phyloP scores from a whole-genome alignment of 2,329 filamentous ascomycete species.

The Hypoxylon sp. region DNA sequence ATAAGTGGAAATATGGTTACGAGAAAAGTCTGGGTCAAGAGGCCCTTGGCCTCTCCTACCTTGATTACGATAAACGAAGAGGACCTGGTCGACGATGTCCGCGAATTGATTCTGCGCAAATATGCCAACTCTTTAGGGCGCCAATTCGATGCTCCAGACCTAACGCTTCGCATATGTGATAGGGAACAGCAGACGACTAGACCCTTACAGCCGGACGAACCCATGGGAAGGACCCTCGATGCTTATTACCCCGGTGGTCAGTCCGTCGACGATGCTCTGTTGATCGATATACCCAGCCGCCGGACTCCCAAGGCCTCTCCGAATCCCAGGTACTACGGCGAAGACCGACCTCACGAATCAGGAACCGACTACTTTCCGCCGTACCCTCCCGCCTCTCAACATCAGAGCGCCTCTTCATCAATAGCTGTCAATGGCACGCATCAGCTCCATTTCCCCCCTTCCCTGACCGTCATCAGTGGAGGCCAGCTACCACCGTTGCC shows the following conservation, averaged over 20 bases:
- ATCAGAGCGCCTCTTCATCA: constrained; percentile 48
- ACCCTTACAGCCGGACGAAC: constrained; percentile 86
- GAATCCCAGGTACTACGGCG: constrained; percentile 53
- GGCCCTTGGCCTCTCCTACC: constrained; percentile 87
- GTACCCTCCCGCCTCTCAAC: constrained; percentile 51
- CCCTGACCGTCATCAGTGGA: constrained; percentile 85
- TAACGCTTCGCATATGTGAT: constrained; percentile 83
- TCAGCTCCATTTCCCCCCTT: constrained; percentile 64
- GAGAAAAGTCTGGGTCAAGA: constrained; percentile 95
- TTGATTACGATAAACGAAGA: constrained; percentile 88
- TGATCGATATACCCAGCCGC: constrained; percentile 87
- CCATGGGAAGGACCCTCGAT: constrained; percentile 83
- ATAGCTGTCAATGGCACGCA: constrained; percentile 49
- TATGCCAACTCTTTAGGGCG: constrained; percentile 93
- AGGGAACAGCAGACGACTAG: constrained; percentile 78
- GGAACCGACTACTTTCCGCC: constrained; percentile 56
- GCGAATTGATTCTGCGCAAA: constrained; percentile 92
- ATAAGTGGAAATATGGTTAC: constrained; percentile 70
- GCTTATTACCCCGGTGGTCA: constrained; percentile 89
- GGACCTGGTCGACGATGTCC: constrained; percentile 93
- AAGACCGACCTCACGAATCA: constrained; percentile 55
- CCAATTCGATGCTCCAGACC: constrained; percentile 90
- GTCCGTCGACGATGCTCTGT: constrained; percentile 86
- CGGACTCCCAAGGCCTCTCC: constrained; percentile 87
- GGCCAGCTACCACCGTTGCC: constrained; percentile 85